Conservation (phyloP, 176 grass and related monocot species). For the Pharus latifolius region DNA sequence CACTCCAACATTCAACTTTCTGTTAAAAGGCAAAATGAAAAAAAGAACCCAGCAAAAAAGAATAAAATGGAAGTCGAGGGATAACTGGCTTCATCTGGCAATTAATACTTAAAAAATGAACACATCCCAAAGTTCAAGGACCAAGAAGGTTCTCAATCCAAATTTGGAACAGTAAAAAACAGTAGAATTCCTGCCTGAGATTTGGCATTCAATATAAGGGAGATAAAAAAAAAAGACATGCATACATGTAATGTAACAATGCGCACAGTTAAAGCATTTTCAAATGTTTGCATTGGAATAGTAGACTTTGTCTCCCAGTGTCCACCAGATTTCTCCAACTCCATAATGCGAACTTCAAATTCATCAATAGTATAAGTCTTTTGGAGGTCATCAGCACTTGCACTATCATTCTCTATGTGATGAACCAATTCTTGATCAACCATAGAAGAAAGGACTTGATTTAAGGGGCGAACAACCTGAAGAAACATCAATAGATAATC, state of each 20-base stretch:
- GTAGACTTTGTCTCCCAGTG: constrained; percentile 60
- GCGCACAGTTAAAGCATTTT: constrained; percentile 86
- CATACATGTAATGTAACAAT: constrained; percentile 79
- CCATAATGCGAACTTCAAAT: constrained; percentile 85
- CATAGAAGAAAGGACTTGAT: constrained; percentile 72
- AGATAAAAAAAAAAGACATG: constrained; percentile 1
- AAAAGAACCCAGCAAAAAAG: not conserved
- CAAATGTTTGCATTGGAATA: constrained; percentile 80
- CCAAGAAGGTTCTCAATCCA: no score
- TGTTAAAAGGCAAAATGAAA: no score
- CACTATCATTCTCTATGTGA: constrained; percentile 51
- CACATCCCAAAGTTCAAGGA: no score
- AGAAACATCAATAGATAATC: constrained; percentile 15
- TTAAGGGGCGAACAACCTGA: constrained; percentile 64
- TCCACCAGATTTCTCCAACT: constrained; percentile 57
- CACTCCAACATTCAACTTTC: not conserved
- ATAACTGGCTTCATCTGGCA: not conserved
- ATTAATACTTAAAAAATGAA: not conserved
- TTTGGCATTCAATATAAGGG: not conserved
- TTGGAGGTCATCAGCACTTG: constrained; percentile 62
- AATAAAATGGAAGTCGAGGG: not conserved
- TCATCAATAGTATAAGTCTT: constrained; percentile 78
- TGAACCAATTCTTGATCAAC: constrained; percentile 64
- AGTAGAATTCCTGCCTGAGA: not conserved
- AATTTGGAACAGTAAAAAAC: no score